Evolutionary conservation across 257 asterid species (phyloP).

Genomic region (Salvia splendens): DNA sequence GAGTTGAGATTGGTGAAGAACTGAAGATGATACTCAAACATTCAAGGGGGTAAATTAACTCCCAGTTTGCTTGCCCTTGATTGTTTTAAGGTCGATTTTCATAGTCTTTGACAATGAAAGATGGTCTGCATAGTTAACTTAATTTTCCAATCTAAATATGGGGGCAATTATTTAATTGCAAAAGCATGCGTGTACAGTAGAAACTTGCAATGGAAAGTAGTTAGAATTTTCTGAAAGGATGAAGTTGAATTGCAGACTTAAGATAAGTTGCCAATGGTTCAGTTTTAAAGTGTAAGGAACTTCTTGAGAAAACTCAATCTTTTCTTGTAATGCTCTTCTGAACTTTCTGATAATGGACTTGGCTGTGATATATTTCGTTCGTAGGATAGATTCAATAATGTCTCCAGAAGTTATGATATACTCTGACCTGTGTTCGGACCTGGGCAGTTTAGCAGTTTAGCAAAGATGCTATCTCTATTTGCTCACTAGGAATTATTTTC

Average conservation of each 20-base stretch:
- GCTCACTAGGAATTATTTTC: constrained; percentile 17
- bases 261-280: constrained; percentile 6
- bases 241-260: neutral
- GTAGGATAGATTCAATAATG: neutral
- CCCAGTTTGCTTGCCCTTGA: neutral
- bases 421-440: constrained; percentile 5
- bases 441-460: constrained; percentile 11
- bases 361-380: neutral
- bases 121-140: constrained; percentile 14
- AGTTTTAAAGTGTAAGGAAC: neutral
- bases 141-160: neutral
- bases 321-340: constrained; percentile 17
- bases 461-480: neutral
- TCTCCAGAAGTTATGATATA: neutral
- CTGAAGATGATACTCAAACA: neutral
- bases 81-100: neutral
- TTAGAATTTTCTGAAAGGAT: constrained; percentile 6
- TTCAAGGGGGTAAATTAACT: neutral
- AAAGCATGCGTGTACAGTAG: constrained; percentile 1
- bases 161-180: neutral
- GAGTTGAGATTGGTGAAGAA: neutral
- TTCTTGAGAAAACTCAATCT: constrained; percentile 15
- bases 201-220: neutral
- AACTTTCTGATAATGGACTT: constrained; percentile 14
- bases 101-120: neutral